A percentile compares a stretch with the other conserved stretches of the same genome.
Evolutionary conservation across 2,329 filamentous ascomycete genomes (phyloP).

Genomic region (Beauveria caledonica): DNA sequence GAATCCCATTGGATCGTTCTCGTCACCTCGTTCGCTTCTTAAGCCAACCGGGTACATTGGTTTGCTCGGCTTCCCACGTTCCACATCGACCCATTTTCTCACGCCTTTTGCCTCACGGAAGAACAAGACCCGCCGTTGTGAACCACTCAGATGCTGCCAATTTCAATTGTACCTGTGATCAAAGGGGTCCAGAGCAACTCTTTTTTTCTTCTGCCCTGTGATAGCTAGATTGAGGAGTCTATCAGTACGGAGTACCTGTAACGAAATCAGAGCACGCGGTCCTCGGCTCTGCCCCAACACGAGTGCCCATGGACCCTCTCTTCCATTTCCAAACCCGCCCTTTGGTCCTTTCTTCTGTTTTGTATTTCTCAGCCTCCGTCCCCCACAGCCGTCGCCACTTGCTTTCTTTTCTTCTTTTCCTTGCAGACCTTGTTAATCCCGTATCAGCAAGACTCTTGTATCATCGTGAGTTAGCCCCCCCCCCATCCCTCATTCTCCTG

Average conservation of each 20-base stretch:
- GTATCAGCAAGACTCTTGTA: neutral
- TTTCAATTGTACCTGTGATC: constrained; percentile 4
- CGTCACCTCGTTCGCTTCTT: neutral
- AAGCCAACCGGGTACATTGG: neutral
- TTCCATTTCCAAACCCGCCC: neutral
- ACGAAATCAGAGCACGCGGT: neutral
- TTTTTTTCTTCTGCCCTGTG: neutral
- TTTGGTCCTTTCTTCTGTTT: neutral
- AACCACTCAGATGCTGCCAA: constrained; percentile 4
- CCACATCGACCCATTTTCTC: constrained; percentile 12
- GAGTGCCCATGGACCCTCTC: neutral
- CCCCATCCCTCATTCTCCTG: constrained; percentile 3
- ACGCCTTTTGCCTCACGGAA: neutral
- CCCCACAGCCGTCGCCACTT: constrained; percentile 4
- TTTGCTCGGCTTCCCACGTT: constrained; percentile 1
- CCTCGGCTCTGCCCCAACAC: constrained; percentile 1
- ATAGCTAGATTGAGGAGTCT: neutral
- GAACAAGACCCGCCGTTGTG: neutral
- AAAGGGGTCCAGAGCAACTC: neutral
- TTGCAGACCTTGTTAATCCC: neutral
- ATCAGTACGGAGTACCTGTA: neutral
- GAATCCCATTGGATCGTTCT: neutral
- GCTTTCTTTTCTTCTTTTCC: constrained; percentile 4
- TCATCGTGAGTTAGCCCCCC: neutral
- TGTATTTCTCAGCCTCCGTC: constrained; percentile 26